These are phyloP conservation scores for Cladochytrium replicatum DNA, from an alignment of 192 early-diverging fungal species.

Conservation along the genomic window DNA sequence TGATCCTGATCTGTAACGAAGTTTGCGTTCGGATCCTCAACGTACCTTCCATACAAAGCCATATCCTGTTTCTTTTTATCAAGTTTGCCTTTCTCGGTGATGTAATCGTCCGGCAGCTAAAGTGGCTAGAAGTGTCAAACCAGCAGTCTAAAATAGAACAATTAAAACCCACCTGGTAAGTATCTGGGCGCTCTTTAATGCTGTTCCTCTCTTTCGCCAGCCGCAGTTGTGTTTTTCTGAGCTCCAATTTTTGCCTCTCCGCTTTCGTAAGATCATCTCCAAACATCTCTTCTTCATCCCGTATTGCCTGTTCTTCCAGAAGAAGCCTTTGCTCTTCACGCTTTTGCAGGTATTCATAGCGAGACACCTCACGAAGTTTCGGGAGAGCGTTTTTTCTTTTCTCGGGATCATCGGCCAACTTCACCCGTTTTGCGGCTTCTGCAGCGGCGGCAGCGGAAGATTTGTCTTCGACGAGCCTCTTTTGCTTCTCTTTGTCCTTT, in stretches of 20 bases:
- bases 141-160: conserved; percentile 1
- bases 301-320: conserved; percentile 63
- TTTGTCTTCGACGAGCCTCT: conserved; percentile 65
- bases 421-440: conserved; percentile 56
- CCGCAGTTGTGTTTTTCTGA: conserved; percentile 73
- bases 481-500: conserved; percentile 72
- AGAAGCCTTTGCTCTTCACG: conserved; percentile 75
- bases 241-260: conserved; percentile 68
- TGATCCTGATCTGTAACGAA: conserved; percentile 81
- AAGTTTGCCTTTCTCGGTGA: conserved; percentile 95
- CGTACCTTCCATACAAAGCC: conserved; percentile 80
- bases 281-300: conserved; percentile 83
- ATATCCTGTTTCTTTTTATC: conserved; percentile 88
- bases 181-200: conserved; percentile 70
- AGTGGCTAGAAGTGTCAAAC: not conserved
- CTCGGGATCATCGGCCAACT: conserved; percentile 74
- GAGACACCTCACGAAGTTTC: conserved; percentile 73
- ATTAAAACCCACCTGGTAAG: conserved; percentile 44
- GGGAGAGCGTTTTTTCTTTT: conserved; percentile 58
- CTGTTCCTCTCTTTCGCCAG: conserved; percentile 76
- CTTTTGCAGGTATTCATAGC: conserved; percentile 82
- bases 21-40: conserved; percentile 49
- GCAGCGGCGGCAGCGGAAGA: conserved; percentile 54
- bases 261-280: conserved; percentile 61
- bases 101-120: conserved; percentile 67